Base-by-base conservation (phyloP, 768 basidiomycete genomes). In the Phylloporus arenicola region DNA sequence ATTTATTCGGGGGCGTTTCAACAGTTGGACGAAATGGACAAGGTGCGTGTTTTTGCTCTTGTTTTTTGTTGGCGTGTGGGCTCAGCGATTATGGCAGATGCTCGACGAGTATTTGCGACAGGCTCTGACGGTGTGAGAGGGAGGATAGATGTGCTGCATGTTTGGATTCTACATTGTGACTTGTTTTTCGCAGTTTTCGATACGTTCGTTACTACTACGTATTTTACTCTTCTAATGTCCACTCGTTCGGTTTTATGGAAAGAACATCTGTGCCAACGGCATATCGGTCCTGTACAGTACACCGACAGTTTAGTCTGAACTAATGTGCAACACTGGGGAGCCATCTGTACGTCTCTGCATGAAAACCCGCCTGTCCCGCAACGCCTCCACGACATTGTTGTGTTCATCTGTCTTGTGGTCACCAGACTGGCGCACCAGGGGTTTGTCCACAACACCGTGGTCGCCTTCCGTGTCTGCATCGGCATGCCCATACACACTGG, bases 1-100 rank as follows among this genome's bases (percentile, higher is more conserved):
- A 78, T 92, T 25, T 92, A 85, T 65, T 77, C 77, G 8, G 75
- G 75, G 49, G 76, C 81, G 31, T 84, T 90, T 65, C 84, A 81
- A 58, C 79, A 84, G 54, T 61, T 92, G 55, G 86, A 89, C 43
- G 87, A 88, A 47, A 81, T 87, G 75, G 89, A 92, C 65, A 80
- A 83, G 79, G 89, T 86, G 55, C 14, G 67, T 59, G 8, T 17
- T 27, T 33, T 10, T 11, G 29, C 3, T 25, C 5, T 20, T 6
- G 7, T 39, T 9, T 37, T 16, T 25, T 30, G 19, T 39, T 11
- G 31, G 29, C n/a, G 45, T 54, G 9, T 19, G 30, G 29, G 52
- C 57, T 43, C 6, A 27, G 44, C 13, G 3, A 6, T 38, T 11
- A 3, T 25, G 25, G 10, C 31, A 67, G 65, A 65, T 46, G 30